These are phyloP conservation scores for Thuidium tamariscinum DNA, from an alignment of 225 moss, liverwort and hornwort genomes.

Conservation along the genomic window DNA sequence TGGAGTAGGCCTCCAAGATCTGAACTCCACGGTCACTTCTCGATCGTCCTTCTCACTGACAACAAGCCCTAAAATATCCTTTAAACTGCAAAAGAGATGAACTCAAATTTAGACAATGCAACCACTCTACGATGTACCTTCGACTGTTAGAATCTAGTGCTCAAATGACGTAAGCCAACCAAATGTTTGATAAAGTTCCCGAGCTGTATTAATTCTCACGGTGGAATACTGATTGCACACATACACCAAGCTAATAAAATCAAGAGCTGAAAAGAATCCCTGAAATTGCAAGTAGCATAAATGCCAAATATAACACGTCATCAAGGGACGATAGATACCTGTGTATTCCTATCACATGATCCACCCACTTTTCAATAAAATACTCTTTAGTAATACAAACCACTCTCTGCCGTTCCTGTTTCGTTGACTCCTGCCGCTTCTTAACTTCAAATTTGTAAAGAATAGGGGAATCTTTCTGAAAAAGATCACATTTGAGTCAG, in stretches of 20 bases:
- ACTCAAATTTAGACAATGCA: not conserved
- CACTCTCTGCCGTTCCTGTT: conserved; percentile 75
- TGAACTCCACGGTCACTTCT: conserved; percentile 86
- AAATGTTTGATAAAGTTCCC: not conserved
- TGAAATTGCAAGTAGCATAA: not conserved
- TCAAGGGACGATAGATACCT: conserved; percentile 37
- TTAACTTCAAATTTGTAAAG: conserved; percentile 82
- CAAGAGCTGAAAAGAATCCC: not conserved
- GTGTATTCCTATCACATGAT: conserved; percentile 89
- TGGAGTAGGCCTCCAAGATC: conserved; percentile 88
- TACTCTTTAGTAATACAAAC: conserved; percentile 70
- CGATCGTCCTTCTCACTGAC: conserved; percentile 64
- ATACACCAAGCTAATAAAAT: not conserved
- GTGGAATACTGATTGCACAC: not conserved
- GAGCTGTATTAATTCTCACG: not conserved
- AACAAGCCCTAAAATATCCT: conserved; percentile 83
- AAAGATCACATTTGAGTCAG: not conserved
- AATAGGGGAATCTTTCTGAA: conserved; percentile 72
- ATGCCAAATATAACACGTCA: not conserved
- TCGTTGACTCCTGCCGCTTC: conserved; percentile 60
- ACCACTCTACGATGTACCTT: not conserved
- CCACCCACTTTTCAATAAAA: conserved; percentile 83
- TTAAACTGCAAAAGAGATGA: conserved; percentile 50
- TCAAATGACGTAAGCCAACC: not conserved
- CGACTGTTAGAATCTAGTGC: not conserved